Percentiles rank a stretch among this genome's conserved stretches.
Conservation (phyloP, 1,284 basidiomycete genomes). For the Ustilago vetiveriae region DNA sequence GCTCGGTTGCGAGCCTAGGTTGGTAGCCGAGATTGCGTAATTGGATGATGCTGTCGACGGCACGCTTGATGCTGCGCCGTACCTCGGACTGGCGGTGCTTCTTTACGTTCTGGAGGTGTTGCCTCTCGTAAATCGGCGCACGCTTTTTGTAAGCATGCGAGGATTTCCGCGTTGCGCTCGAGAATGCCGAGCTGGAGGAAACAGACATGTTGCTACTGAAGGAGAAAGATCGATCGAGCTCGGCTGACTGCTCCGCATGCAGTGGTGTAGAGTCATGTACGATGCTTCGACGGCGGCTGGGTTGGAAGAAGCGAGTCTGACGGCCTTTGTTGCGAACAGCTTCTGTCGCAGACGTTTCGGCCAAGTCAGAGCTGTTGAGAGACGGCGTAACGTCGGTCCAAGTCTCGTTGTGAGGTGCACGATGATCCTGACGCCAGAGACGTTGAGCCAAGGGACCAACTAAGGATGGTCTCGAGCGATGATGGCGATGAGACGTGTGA, state of each 20-base stretch:
- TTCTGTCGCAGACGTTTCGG: constrained; percentile 19
- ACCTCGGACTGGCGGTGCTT: neutral
- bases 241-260: neutral
- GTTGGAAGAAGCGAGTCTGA: constrained; percentile 19
- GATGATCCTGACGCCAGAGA: neutral
- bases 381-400: neutral
- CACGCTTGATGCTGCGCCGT: neutral
- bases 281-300: constrained; percentile 2
- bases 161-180: neutral
- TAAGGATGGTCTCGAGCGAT: constrained; percentile 14
- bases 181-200: neutral
- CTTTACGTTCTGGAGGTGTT: constrained; percentile 4
- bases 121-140: constrained; percentile 17
- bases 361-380: neutral
- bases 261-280: constrained; percentile 9
- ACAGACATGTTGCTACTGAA: constrained; percentile 12
- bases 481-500: neutral
- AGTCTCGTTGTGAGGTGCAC: neutral
- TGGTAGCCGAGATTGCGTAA: neutral
- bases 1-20: constrained; percentile 1
- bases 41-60: constrained; percentile 10
- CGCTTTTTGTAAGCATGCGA: constrained; percentile 18
- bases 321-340: constrained; percentile 25
- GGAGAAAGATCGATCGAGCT: constrained; percentile 13
- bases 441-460: constrained; percentile 10